These are phyloP conservation scores for Apiospora koreana DNA, from an alignment of 2,329 filamentous ascomycete genomes.

Conservation along the genomic window DNA sequence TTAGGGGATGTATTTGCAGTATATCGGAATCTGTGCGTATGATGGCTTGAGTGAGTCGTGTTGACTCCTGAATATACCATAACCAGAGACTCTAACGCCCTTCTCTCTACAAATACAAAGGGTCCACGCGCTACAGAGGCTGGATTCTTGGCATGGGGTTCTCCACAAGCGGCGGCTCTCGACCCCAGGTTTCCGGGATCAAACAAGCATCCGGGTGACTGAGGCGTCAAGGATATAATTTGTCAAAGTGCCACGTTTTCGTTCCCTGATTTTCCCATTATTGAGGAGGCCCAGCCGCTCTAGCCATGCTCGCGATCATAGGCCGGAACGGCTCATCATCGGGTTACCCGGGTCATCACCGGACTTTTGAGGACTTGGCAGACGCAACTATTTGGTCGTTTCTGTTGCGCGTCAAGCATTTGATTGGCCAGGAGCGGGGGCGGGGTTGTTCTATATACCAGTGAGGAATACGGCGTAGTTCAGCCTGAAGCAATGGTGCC, in stretches of 20 bases:
- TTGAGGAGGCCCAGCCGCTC: not conserved
- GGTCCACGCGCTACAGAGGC: not conserved
- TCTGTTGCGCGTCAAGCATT: not conserved
- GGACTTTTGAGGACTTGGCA: not conserved
- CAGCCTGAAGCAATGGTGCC: not conserved
- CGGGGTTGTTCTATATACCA: not conserved
- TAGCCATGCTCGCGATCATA: not conserved
- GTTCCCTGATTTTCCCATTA: not conserved
- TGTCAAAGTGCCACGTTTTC: not conserved
- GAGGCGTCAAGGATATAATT: not conserved
- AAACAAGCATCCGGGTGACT: not conserved
- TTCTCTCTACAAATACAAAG: not conserved
- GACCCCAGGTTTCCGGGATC: not conserved
- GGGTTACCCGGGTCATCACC: slow-evolving; percentile 1
- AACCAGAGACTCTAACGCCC: no score
- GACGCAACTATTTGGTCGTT: not conserved
- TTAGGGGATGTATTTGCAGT: not conserved
- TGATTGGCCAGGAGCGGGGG: not conserved
- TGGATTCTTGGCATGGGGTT: not conserved
- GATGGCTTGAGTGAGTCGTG: no score
- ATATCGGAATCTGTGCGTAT: no score
- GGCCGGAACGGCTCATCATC: not conserved
- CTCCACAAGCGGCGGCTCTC: not conserved
- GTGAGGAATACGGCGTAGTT: not conserved
- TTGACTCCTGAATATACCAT: no score